These are phyloP conservation scores for Kazachstania viticola DNA, from an alignment of 805 yeast genomes.

Conservation along the genomic window DNA sequence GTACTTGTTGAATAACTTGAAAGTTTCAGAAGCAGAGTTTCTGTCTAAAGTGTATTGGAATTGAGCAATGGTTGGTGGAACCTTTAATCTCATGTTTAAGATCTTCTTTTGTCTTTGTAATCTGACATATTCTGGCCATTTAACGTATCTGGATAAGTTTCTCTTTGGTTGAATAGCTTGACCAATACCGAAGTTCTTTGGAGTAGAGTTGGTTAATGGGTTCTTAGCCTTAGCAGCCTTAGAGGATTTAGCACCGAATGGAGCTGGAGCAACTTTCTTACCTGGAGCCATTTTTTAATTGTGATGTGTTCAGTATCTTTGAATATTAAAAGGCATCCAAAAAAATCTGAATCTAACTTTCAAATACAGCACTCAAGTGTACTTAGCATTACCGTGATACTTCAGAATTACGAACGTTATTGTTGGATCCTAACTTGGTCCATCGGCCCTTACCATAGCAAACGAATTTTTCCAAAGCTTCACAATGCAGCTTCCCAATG, in stretches of 20 bases:
- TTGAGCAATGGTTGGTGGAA: slow-evolving; percentile 97
- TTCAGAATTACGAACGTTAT: too few relatives aligned
- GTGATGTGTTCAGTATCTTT: too few relatives aligned
- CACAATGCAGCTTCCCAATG: too few relatives aligned
- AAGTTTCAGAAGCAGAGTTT: slow-evolving; percentile 95
- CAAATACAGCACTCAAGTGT: too few relatives aligned
- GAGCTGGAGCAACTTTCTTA: slow-evolving; percentile 95
- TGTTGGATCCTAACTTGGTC: too few relatives aligned
- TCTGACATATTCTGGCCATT: slow-evolving; percentile 98
- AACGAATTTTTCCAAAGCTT: too few relatives aligned
- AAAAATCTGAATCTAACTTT: too few relatives aligned
- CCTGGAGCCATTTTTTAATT: slow-evolving; percentile 40
- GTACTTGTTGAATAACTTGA: slow-evolving; percentile 97
- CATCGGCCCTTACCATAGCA: too few relatives aligned
- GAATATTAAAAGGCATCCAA: too few relatives aligned
- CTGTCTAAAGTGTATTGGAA: slow-evolving; percentile 93
- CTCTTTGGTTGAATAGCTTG: slow-evolving; percentile 71
- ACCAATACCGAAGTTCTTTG: slow-evolving; percentile 93
- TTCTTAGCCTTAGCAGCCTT: slow-evolving; percentile 54
- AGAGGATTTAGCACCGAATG: slow-evolving; percentile 65
- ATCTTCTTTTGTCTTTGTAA: slow-evolving; percentile 96
- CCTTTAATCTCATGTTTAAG: slow-evolving; percentile 90
- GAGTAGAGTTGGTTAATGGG: slow-evolving; percentile 83
- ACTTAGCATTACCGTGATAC: too few relatives aligned
- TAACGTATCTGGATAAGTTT: slow-evolving; percentile 93